A percentile compares a stretch with the other conserved stretches of the same genome.
These are phyloP conservation scores for Phytopythium cucurbitacearum DNA, from an alignment of 352 stramenopile species.

Conservation along the genomic window DNA sequence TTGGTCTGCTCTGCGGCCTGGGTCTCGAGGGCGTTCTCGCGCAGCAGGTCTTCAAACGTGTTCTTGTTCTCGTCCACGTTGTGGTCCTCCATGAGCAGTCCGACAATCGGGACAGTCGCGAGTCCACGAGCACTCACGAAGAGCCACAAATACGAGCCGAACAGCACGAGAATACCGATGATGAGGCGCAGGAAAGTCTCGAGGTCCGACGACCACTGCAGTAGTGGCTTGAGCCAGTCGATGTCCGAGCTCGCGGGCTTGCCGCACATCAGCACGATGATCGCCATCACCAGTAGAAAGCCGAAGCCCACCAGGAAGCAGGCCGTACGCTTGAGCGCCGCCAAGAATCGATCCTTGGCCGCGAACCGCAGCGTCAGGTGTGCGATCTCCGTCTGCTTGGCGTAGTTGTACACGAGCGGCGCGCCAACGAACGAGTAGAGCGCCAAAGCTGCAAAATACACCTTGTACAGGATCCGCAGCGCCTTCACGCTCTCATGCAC, in stretches of 20 bases:
- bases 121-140: conserved; percentile 64
- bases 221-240: conserved; percentile 79
- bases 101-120: conserved; percentile 68
- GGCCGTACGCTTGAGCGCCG: conserved; percentile 62
- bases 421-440: conserved; percentile 67
- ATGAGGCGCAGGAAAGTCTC: conserved; percentile 67
- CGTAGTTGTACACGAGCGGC: conserved; percentile 79
- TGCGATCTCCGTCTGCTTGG: conserved; percentile 78
- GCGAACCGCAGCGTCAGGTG: conserved; percentile 74
- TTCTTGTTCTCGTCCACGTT: conserved; percentile 56
- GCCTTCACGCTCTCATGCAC: conserved; percentile 47
- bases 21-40: conserved; percentile 71
- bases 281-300: conserved; percentile 60
- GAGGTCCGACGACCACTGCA: conserved; percentile 71
- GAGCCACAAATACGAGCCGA: conserved; percentile 77
- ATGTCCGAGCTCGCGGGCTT: conserved; percentile 74
- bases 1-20: conserved; percentile 63
- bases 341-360: conserved; percentile 39
- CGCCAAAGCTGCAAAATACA: conserved; percentile 62
- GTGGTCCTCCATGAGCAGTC: conserved; percentile 76
- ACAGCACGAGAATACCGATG: conserved; percentile 68
- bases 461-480: conserved; percentile 60
- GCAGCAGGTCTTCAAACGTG: conserved; percentile 69
- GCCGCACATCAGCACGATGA: conserved; percentile 68
- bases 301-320: conserved; percentile 72